Evolutionary conservation across 305 asterid genomes (phyloP), one percentile per base, ranked within the genome.

Genomic region (Solanum chacoense): DNA sequence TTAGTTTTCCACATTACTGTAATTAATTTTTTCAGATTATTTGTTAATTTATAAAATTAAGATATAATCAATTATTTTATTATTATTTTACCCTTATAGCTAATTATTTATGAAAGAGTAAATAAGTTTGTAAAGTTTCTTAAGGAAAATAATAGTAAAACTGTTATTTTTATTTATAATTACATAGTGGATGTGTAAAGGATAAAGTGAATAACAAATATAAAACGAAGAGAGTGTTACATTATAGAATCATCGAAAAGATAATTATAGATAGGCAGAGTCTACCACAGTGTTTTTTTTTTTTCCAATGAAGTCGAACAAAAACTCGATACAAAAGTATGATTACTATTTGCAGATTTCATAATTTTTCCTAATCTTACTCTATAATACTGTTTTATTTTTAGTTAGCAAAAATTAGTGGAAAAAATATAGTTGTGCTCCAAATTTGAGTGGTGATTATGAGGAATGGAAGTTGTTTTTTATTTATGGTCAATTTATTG

Each of bases 171-270:
- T n/a, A n/a, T 65, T 65, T 65, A n/a, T 65, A 8, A 65, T n/a
- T 65, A 10, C 0, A 0, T n/a, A 65, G 13, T 65, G 1, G 0
- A n/a, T 0, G 3, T n/a, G 3, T 65, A n/a, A 65, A n/a, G 13
- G 14, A 2, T 65, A 10, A 65, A 65, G 13, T n/a, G 3, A 65
- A n/a, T 4, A 65, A 10, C 3, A n/a, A n/a, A 65, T n/a, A n/a
- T 24, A 67, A 67, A 0, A 67, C 8, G 0, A 0, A 67, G 4
- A 6, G 8, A 10, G 6, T n/a, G 13, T 22, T 20, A 59, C 69
- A 63, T n/a, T 65, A 65, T 10, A 12, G 28, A 65, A n/a, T 65
- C 72, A n/a, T n/a, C 16, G 0, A 5, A 67, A 24, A 67, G 32
- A 67, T 67, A n/a, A 67, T 12, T 11, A 5, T 2, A 65, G 16